Percentiles rank a stretch among this genome's conserved stretches.
Evolutionary conservation across 1,139 yeast species (phyloP).

Genomic region (Geotrichum histeridarum): DNA sequence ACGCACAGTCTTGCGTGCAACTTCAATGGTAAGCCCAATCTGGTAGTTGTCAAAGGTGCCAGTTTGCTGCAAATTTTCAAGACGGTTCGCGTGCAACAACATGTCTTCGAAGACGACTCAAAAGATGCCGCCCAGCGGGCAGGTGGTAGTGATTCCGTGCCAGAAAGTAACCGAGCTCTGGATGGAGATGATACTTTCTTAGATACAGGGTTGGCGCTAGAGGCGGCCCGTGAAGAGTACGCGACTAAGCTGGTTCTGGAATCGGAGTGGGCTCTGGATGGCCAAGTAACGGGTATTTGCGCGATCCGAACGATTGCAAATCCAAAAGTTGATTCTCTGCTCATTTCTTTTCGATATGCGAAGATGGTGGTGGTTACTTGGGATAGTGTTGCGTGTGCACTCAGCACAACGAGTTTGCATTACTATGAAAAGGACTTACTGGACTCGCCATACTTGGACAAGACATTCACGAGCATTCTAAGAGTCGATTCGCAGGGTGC

Average conservation of each 20-base stretch:
- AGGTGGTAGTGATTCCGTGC: conserved; percentile 20
- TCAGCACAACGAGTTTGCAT: conserved; percentile 76
- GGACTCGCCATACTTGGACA: conserved; percentile 47
- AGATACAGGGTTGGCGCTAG: conserved; percentile 24
- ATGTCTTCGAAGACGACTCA: conserved; percentile 22
- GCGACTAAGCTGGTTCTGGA: conserved; percentile 48
- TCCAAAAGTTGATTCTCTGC: conserved; percentile 52
- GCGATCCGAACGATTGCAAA: conserved; percentile 45
- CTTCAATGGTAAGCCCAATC: conserved; percentile 53
- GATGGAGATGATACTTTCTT: conserved; percentile 30
- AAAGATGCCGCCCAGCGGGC: conserved; percentile 21
- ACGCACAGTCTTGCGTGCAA: conserved; percentile 57
- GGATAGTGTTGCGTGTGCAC: conserved; percentile 49
- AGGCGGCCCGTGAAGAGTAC: conserved; percentile 27
- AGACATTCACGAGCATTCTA: conserved; percentile 45
- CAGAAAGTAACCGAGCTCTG: conserved; percentile 17
- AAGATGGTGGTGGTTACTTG: conserved; percentile 73
- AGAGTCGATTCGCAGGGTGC: conserved; percentile 61
- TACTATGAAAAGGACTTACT: conserved; percentile 70
- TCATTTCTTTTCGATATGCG: conserved; percentile 68
- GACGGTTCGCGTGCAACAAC: conserved; percentile 33
- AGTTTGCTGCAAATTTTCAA: conserved; percentile 61
- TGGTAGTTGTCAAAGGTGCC: conserved; percentile 68
- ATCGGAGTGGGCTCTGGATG: conserved; percentile 67
- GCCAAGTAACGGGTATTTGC: conserved; percentile 55